Evolutionary conservation across 805 yeast species (phyloP).

Genomic region (Lipomyces starkeyi): DNA sequence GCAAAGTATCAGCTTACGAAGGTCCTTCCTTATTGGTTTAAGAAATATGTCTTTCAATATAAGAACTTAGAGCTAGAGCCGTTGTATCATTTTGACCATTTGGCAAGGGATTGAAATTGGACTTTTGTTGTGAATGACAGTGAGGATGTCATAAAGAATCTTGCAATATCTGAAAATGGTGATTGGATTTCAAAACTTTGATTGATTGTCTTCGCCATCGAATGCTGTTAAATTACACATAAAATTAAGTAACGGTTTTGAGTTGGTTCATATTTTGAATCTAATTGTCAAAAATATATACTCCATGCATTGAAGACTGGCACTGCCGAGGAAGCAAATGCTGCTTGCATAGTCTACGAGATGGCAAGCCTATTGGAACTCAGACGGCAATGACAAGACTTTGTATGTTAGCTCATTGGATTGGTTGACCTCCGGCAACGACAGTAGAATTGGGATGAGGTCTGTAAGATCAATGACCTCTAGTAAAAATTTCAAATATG

Average conservation of each 20-base stretch:
- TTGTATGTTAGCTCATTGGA: background rate
- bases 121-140: too few species aligned
- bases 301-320: slow-evolving; percentile 2
- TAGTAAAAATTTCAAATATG: background rate
- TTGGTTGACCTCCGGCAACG: background rate
- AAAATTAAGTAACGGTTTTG: too few species aligned
- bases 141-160: too few species aligned
- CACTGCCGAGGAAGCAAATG: background rate
- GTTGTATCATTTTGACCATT: too few species aligned
- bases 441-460: background rate
- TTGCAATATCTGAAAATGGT: too few species aligned
- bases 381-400: slow-evolving; percentile 1
- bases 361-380: background rate
- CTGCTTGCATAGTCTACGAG: background rate
- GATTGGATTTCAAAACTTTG: too few species aligned
- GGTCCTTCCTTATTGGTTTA: slow-evolving; percentile 51
- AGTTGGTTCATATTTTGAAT: background rate
- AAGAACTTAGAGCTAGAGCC: too few species aligned
- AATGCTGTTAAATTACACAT: too few species aligned
- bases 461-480: background rate
- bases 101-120: too few species aligned
- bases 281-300: slow-evolving; percentile 3
- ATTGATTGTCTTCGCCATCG: too few species aligned
- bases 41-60: slow-evolving; percentile 3
- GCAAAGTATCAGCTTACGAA: slow-evolving; percentile 41